These are phyloP conservation scores for Acanthamoeba castellanii DNA, from an alignment of 208 protist genomes.

Conservation along the genomic window DNA sequence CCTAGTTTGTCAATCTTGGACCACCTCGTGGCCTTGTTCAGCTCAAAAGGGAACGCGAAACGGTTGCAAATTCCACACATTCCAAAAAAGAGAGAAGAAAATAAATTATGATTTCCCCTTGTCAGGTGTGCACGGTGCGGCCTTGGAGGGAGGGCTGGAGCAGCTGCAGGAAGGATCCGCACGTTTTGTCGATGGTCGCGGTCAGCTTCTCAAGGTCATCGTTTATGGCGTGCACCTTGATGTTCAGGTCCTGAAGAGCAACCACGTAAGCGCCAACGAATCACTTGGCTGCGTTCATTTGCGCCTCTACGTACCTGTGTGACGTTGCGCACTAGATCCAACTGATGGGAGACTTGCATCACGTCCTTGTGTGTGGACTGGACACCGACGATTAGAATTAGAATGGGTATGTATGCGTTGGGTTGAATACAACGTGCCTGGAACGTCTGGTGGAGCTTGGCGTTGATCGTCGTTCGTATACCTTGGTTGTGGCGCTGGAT, in stretches of 20 bases:
- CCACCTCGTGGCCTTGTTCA: background rate
- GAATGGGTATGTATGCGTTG: no score
- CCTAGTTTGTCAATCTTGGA: background rate
- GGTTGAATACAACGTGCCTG: no score
- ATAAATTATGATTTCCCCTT: no score
- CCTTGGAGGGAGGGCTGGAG: constrained; percentile 42
- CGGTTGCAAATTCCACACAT: background rate
- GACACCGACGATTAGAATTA: background rate
- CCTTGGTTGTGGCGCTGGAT: constrained; percentile 13
- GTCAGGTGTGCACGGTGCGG: constrained; percentile 18
- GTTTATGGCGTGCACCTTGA: constrained; percentile 5
- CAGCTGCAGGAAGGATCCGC: constrained; percentile 15
- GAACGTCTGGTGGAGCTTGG: background rate
- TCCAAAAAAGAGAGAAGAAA: background rate
- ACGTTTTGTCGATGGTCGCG: background rate
- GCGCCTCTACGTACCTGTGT: background rate
- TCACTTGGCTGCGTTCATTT: background rate
- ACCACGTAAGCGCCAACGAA: background rate
- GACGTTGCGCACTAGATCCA: constrained; percentile 23
- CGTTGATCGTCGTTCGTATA: background rate
- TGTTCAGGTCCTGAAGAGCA: background rate
- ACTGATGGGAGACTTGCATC: background rate
- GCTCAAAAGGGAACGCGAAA: background rate
- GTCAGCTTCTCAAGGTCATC: constrained; percentile 18
- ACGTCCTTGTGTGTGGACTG: constrained; percentile 16